phyloP scores from a whole-genome alignment of 2,329 filamentous ascomycete genomes.

The Monosporascus cannonballus region DNA sequence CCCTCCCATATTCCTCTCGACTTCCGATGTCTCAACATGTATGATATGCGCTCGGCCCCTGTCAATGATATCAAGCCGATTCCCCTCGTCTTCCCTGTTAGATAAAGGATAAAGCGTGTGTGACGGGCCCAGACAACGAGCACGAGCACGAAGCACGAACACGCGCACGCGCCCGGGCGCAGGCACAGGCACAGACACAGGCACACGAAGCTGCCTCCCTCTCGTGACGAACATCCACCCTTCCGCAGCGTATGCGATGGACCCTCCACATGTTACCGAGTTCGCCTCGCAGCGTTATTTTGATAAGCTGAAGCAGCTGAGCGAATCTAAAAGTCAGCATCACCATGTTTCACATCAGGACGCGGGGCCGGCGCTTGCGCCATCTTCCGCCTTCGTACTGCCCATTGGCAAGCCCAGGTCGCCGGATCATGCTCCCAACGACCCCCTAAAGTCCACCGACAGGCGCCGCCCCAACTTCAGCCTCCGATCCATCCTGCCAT shows the following conservation, averaged over 20 bases:
- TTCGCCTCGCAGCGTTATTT: conserved; percentile 62
- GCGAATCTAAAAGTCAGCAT: conserved; percentile 39
- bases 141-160: background rate
- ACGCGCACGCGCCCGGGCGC: no score
- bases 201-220: background rate
- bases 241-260: conserved; percentile 39
- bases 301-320: conserved; percentile 52
- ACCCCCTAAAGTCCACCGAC: conserved; percentile 18
- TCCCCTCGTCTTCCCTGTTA: conserved; percentile 19
- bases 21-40: conserved; percentile 26
- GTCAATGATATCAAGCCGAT: conserved; percentile 18
- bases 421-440: conserved; percentile 29
- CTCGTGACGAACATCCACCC: conserved; percentile 2
- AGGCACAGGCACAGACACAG: no score
- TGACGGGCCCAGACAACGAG: conserved; percentile 4
- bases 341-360: conserved; percentile 25
- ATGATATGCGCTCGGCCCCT: conserved; percentile 19
- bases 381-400: conserved; percentile 42
- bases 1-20: conserved; percentile 1
- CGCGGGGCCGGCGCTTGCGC: conserved; percentile 18
- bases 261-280: conserved; percentile 57
- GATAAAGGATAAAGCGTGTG: conserved; percentile 21
- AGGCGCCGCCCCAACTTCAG: conserved; percentile 26
- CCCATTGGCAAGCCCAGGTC: conserved; percentile 33
- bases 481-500: conserved; percentile 24